Evolutionary conservation across 2,329 filamentous ascomycete genomes (phyloP).

Genomic region (Colletotrichum sp.): DNA sequence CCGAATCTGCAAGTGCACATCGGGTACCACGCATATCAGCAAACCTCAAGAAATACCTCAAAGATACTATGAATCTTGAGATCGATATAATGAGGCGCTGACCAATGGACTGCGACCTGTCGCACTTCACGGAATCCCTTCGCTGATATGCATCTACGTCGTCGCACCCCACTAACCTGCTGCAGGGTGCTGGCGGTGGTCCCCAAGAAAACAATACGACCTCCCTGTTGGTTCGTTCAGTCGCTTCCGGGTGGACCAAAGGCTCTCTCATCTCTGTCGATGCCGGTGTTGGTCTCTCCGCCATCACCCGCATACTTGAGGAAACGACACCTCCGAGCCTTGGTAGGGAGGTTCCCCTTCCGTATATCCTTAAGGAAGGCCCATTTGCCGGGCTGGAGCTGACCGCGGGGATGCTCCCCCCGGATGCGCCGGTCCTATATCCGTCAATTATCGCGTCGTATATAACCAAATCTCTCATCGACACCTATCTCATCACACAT

Average conservation of each 20-base stretch:
- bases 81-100: background rate
- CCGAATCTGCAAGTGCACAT: background rate
- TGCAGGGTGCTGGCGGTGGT: slow-evolving; percentile 85
- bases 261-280: slow-evolving; percentile 91
- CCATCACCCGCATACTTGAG: slow-evolving; percentile 82
- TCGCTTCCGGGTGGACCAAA: slow-evolving; percentile 78
- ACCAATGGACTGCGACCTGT: background rate
- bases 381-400: slow-evolving; percentile 83
- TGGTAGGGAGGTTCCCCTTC: slow-evolving; percentile 41
- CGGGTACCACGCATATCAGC: background rate
- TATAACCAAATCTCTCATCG: slow-evolving; percentile 79
- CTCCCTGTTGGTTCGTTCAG: slow-evolving; percentile 85
- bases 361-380: slow-evolving; percentile 65
- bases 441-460: slow-evolving; percentile 77
- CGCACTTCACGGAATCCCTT: background rate
- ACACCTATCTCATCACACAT: slow-evolving; percentile 92
- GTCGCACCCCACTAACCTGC: background rate
- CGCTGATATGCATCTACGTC: background rate
- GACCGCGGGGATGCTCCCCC: slow-evolving; percentile 40
- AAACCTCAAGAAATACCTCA: background rate
- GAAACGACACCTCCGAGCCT: slow-evolving; percentile 46
- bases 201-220: slow-evolving; percentile 90
- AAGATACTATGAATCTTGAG: background rate
- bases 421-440: slow-evolving; percentile 57
- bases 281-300: slow-evolving; percentile 86